Base-by-base conservation (phyloP, 768 basidiomycete species). In the Suillus bovinus region DNA sequence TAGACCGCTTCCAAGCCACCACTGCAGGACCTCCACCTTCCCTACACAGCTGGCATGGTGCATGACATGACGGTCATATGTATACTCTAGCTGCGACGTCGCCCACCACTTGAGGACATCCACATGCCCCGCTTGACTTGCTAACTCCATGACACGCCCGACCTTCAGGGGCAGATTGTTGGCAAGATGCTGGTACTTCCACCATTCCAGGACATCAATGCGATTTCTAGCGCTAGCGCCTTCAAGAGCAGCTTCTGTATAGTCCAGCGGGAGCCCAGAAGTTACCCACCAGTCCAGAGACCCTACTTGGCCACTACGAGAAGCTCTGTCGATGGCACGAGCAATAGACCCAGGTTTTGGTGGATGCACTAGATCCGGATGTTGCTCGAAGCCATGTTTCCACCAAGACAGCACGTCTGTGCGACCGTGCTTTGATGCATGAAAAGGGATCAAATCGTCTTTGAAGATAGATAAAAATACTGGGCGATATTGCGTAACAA, bases 81-180 rank as follows among this genome's bases (percentile, higher is more conserved):
- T 90, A 64, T 84, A 84, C 50, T 92, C 91, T 42, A 93, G 80
- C 62, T 87, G 86, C 1, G 90, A 91, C 4, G 84, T 80, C 3
- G 88, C 85, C 92, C 92, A 94, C 92, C 93, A 94, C 71, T 90
- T 90, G 41, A 94, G 83, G 3, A 86, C 88, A 22, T 84, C 80
- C 42, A 91, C 86, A 67, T 91, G 83, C 1, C 91, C 91, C 8
- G 90, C 88, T 20, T 84, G 88, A 69, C 88, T 89, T 14, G 93
- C 93, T 81, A 87, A 86, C 70, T 94, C 93, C 85, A 94, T 90
- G 24, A 87, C 89, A 42, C 90, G 86, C 3, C 93, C 93, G 27
- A 93, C 85, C 73, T 92, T 93, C 67, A 94, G 84, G 13, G 85
- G 82, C 36, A 93, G 76, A 4, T 79, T 77, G 3, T 73, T 72